Base-by-base conservation (phyloP, 495 filamentous ascomycete genomes). In the Aspergillus carlsbadensis region DNA sequence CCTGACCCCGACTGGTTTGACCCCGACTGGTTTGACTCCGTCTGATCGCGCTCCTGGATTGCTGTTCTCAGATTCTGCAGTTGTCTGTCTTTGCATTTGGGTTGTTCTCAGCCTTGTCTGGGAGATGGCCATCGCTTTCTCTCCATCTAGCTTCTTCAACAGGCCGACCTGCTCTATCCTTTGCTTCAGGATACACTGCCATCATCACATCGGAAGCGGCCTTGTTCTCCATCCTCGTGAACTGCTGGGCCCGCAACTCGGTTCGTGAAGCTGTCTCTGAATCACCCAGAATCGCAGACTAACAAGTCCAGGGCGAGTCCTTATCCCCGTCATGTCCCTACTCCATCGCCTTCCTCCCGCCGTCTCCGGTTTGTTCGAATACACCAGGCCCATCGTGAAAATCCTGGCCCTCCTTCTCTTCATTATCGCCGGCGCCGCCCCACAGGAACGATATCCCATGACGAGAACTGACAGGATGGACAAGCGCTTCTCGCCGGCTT, bases 101-200 rank as follows among this genome's bases (percentile, higher is more conserved):
- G 63, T 60, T 18, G 62, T 67, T 13, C 57, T 72, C 5, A 62
- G 67, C 39, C 58, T 62, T 2, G 22, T 72, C 22, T 57, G 52
- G 6, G 70, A 72, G 48, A 70, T 70, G 65, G 66, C 65, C 1
- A 69, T 69, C 43, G 56, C 58, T 4, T 70, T 70, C 31, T 68
- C 70, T 1, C 60, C 57, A 0, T 65, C 67, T 6, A 66, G 65
- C 47, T 72, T 59, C 43, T 69, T 69, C 52, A 65, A 72, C 46
- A 69, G 57, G 68, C 70, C 1, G 67, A 65, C 66, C 63, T 7
- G 61, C 70, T 18, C 53, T 72, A 39, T 55, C 67, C 1, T 72
- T 72, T 60, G 70, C 56, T 21, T 63, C 61, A 21, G 67, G 69
- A 1, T 53, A 68, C 54, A 37, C 61, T 11, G 51, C 62, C n/a